Evolutionary conservation across 768 basidiomycete species (phyloP), one percentile per base, ranked within the genome.

Genomic region (Dictyophora rubrovolvata): DNA sequence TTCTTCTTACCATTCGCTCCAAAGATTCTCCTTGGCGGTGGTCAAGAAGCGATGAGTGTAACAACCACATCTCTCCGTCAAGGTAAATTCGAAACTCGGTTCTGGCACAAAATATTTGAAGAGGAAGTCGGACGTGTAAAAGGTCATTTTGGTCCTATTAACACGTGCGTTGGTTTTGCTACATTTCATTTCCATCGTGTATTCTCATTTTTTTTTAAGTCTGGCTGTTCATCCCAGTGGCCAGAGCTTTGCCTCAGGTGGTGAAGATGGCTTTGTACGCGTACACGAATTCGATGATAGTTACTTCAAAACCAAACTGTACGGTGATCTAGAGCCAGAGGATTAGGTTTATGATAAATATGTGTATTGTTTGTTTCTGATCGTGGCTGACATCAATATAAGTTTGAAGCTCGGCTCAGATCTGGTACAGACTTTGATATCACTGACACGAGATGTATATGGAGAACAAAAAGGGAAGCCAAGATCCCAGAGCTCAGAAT

Each of bases 91-190:
- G 96, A 98, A 74, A 91, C 93, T 11, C 80, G 93, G 42, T 97
- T 99, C 76, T 98, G 93, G 93, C 95, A 99, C 77, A 92, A 87
- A 65, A 78, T 95, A 37, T 89, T 95, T 65, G 93, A 95, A 72
- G 93, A 96, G 75, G 95, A 98, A 70, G 87, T 98, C 56, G 93
- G 95, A 17, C 84, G 94, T 11, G 94, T 99, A 48, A 94, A 93
- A 70, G 96, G 96, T 12, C 95, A 98, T 71, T 99, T 98, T 68
- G 92, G 92, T 9, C 92, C 93, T 48, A 85, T 94, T 72, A 94
- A 95, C 73, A 93, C 93, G 93, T 96, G 67, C 65, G 92, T 83
- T 14, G n/a, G 42, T 42, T 42, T 3, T n/a, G 28, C 28, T 28
- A 9, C 16, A 35, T 23, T 5, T 56, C 34, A 37, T 9, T 42